Evolutionary conservation across 2,329 filamentous ascomycete species (phyloP), one percentile per base, ranked within the genome.

Genomic region (Leptographium flavum): DNA sequence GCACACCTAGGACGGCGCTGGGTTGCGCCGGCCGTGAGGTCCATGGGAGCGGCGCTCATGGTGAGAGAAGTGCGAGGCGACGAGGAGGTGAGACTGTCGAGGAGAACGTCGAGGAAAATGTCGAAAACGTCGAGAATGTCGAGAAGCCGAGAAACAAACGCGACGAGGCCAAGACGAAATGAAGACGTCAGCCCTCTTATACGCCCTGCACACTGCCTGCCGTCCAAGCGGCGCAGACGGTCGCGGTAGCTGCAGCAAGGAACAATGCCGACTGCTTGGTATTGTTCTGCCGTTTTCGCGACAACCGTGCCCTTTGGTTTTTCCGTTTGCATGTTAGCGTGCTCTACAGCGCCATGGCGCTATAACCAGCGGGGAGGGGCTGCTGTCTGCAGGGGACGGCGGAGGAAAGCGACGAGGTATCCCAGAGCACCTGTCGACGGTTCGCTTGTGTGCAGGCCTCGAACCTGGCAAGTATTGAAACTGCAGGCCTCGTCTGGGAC

Each of bases 251-350:
- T 28, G 27, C 27, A 28, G 27, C 14, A 17, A 9, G 9, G 32
- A 8, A 35, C 32, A 35, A 35, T 35, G 32, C 32, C 14, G 27
- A 35, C 15, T 15, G 14, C 7, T n/a, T 35, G 32, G n/a, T 35
- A 35, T 35, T 35, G 32, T 35, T 17, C 14, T n/a, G n/a, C n/a
- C n/a, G n/a, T n/a, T 9, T 35, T n/a, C 15, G 39, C 39, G 17
- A 27, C 39, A 40, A 40, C 39, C 39, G 39, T 40, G 37, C n/a
- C n/a, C n/a, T n/a, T n/a, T n/a, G n/a, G n/a, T 39, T 39, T 39
- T 39, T 28, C 8, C 27, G 27, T 28, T 11, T 11, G 27, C 27
- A 8, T 3, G 27, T 28, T 28, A 28, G 27, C 27, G 27, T 28
- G 25, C 27, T 8, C 27, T 28, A 28, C 13, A 11, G 27, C 27